Evolutionary conservation across 306 rosid species (phyloP).

Genomic region (Dicorynia guianensis): DNA sequence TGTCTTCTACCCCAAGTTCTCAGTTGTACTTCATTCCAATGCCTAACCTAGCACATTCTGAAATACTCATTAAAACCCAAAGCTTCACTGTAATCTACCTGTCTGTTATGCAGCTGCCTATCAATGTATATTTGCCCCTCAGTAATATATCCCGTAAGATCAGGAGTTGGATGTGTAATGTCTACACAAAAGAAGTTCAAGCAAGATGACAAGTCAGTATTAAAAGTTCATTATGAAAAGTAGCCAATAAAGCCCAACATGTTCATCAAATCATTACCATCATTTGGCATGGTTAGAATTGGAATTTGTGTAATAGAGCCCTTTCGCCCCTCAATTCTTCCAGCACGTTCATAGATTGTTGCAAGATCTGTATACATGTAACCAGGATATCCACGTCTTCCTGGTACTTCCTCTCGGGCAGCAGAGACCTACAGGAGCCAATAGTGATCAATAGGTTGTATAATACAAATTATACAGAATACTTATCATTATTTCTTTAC

Average conservation of each 20-base stretch:
- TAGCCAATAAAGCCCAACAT: conserved; percentile 5
- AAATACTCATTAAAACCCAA: conserved; percentile 32
- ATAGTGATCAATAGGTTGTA: conserved; percentile 34
- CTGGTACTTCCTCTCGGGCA: conserved; percentile 99
- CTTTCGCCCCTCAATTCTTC: conserved; percentile 97
- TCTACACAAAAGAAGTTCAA: conserved; percentile 63
- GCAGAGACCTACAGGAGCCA: conserved; percentile 82
- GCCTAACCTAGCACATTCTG: conserved; percentile 6
- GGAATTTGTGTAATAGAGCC: conserved; percentile 99
- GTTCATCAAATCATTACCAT: conserved; percentile 79
- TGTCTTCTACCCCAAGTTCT: conserved; percentile 27
- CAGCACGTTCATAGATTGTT: conserved; percentile 98
- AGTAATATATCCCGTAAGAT: conserved; percentile 97
- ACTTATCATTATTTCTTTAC: neutral
- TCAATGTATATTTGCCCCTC: conserved; percentile 99
- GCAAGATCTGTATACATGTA: conserved; percentile 99
- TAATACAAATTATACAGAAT: conserved; percentile 21
- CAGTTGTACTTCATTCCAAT: neutral
- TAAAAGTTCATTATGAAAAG: conserved; percentile 32
- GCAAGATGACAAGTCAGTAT: conserved; percentile 33
- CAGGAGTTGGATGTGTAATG: conserved; percentile 99
- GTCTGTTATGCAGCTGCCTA: conserved; percentile 96
- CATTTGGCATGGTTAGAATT: conserved; percentile 97
- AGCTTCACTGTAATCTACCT: conserved; percentile 57
- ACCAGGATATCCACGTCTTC: conserved; percentile 99